These are phyloP conservation scores for Colletotrichum gloeosporioides DNA, from an alignment of 2,329 filamentous ascomycete species.

Conservation along the genomic window DNA sequence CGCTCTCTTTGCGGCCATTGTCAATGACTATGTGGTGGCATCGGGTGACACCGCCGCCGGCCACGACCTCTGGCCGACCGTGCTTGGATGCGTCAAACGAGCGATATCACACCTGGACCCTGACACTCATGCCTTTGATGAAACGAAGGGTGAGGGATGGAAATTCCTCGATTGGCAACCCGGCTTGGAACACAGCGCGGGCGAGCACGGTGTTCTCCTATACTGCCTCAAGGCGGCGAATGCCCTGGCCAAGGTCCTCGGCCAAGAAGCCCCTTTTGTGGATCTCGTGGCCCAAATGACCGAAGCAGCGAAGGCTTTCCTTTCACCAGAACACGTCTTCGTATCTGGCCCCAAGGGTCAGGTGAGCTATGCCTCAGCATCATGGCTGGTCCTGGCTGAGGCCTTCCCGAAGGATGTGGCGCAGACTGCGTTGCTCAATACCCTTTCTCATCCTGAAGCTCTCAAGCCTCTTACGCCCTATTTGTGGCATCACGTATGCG, in stretches of 20 bases:
- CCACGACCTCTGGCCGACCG: conserved; percentile 33
- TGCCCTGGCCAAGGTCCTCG: conserved; percentile 29
- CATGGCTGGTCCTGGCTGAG: conserved; percentile 34
- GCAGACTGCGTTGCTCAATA: conserved; percentile 26
- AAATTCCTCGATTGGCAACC: conserved; percentile 38
- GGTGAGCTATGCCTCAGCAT: conserved; percentile 33
- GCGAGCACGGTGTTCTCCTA: conserved; percentile 33
- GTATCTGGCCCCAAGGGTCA: conserved; percentile 31
- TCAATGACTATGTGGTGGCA: conserved; percentile 35
- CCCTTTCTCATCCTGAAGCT: conserved; percentile 27
- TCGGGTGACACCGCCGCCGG: conserved; percentile 33
- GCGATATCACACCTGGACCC: conserved; percentile 29
- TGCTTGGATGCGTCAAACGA: conserved; percentile 32
- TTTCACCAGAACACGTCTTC: conserved; percentile 26
- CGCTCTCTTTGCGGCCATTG: conserved; percentile 34
- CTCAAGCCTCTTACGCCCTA: conserved; percentile 35
- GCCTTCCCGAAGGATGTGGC: conserved; percentile 24
- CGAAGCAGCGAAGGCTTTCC: conserved; percentile 23
- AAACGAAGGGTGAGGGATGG: conserved; percentile 25
- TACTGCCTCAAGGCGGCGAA: conserved; percentile 33
- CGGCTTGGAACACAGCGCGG: conserved; percentile 31
- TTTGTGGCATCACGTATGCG: conserved; percentile 33
- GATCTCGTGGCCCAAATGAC: conserved; percentile 26
- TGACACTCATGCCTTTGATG: conserved; percentile 24
- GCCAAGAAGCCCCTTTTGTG: conserved; percentile 25